Base-by-base conservation (phyloP, 495 filamentous ascomycete genomes). In the Aspergillus ostianus region DNA sequence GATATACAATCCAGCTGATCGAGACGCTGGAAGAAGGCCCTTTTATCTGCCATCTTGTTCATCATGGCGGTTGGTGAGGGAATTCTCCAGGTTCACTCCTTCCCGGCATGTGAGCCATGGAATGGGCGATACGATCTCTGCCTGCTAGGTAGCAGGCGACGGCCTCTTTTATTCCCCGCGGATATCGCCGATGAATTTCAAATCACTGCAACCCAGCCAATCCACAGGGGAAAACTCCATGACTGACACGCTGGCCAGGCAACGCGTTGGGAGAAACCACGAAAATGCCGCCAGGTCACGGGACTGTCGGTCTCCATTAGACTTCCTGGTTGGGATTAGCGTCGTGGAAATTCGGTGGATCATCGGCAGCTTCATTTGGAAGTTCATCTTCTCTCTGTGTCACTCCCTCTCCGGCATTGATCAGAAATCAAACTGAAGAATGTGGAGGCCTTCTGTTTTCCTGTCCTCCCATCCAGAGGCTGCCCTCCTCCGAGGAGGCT, bases 261-360 rank as follows among this genome's bases (percentile, higher is more conserved):
- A 65, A 55, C 64, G 60, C 68, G 66, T 67, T 57, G 62, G 51
- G 47, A 19, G 49, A 46, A 51, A 48, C 52, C 72, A 67, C 72
- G 71, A 73, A 72, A 77, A 59, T 57, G 68, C 62, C 71, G 61
- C 73, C 71, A 70, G 58, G 66, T 77, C 74, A 77, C 74, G 71
- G 61, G 73, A 69, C 23, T 44, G 44, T 27, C 21, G 53, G 2
- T 46, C 48, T n/a, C 19, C 56, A 62, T 66, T 63, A 57, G 57
- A 57, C 60, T 62, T 53, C 49, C 49, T 46, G 48, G 15, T 21
- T 48, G 21, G 41, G 55, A 41, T 12, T 29, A 51, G 20, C 26
- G n/a, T 27, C 50, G 17, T 57, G 26, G 54, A 47, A 17, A 27
- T 29, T 15, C 17, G 47, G 13, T 27, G 18, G 29, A 36, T 18